Conservation (phyloP, 2,329 filamentous ascomycete genomes). For the Camptophora hylomeconis region DNA sequence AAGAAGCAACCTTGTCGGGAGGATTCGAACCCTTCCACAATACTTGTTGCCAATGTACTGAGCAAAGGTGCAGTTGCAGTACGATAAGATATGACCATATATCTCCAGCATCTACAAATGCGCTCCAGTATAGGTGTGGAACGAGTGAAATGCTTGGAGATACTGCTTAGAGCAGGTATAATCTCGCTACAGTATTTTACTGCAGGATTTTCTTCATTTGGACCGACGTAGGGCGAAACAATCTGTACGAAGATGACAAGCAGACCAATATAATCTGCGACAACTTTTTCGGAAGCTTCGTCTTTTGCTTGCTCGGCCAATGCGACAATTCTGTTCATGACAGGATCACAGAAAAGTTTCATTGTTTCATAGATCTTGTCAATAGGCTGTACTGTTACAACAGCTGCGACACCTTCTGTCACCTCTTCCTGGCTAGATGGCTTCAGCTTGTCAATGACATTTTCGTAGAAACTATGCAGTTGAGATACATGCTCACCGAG, state of each 20-base stretch:
- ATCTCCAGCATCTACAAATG: conserved; percentile 87
- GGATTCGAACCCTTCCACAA: conserved; percentile 69
- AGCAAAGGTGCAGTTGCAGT: conserved; percentile 78
- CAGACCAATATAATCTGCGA: conserved; percentile 84
- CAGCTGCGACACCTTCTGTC: conserved; percentile 85
- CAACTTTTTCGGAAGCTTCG: conserved; percentile 68
- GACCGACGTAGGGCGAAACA: conserved; percentile 60
- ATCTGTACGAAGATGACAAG: conserved; percentile 80
- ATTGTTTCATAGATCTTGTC: conserved; percentile 71
- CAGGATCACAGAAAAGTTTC: conserved; percentile 85
- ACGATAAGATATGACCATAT: conserved; percentile 93
- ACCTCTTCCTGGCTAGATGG: conserved; percentile 85
- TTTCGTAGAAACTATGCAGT: conserved; percentile 83
- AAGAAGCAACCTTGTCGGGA: conserved; percentile 93
- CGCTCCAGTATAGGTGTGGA: conserved; percentile 86
- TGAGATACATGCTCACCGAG: conserved; percentile 73
- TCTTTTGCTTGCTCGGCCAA: conserved; percentile 77
- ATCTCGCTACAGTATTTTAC: conserved; percentile 96
- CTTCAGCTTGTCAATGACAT: conserved; percentile 74
- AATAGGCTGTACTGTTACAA: conserved; percentile 73
- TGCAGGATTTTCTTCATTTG: conserved; percentile 66
- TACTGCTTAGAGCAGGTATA: conserved; percentile 72
- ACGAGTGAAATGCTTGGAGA: conserved; percentile 74
- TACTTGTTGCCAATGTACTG: conserved; percentile 72
- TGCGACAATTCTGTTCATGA: conserved; percentile 71